These are phyloP conservation scores for Phyllosticta paracitricarpa DNA, from an alignment of 2,329 filamentous ascomycete species.

Conservation along the genomic window DNA sequence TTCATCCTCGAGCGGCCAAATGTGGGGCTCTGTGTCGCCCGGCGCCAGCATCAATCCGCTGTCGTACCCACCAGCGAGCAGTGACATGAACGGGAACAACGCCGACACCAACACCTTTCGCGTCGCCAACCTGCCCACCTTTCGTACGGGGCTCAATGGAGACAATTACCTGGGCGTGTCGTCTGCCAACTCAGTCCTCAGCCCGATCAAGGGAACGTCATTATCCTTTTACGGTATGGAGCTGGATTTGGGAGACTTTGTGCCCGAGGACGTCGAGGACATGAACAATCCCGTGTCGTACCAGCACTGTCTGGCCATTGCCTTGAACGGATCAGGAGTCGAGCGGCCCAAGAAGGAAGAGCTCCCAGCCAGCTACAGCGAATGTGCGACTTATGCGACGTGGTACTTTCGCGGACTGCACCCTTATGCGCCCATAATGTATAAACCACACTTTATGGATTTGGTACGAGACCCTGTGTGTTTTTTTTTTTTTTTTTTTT, in stretches of 20 bases:
- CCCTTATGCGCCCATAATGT: constrained; percentile 65
- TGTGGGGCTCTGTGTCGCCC: constrained; percentile 15
- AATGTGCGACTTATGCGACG: constrained; percentile 44
- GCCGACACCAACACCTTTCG: constrained; percentile 15
- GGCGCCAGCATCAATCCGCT: constrained; percentile 17
- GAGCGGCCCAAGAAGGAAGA: constrained; percentile 7
- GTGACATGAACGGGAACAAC: constrained; percentile 11
- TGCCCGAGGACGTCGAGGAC: constrained; percentile 56
- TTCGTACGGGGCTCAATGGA: constrained; percentile 37
- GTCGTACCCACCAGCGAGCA: constrained; percentile 13
- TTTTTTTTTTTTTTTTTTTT: background rate
- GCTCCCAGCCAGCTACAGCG: constrained; percentile 7
- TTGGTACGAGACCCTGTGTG: constrained; percentile 42
- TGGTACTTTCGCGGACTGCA: constrained; percentile 69
- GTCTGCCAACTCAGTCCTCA: constrained; percentile 54
- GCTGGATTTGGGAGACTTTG: constrained; percentile 67
- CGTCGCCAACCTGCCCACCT: constrained; percentile 31
- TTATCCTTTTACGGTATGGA: constrained; percentile 72
- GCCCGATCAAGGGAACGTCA: constrained; percentile 64
- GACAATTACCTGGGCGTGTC: constrained; percentile 59
- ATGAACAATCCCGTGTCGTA: constrained; percentile 52
- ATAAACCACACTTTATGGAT: constrained; percentile 62
- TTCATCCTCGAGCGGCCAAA: constrained; percentile 12
- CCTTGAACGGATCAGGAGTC: constrained; percentile 36
- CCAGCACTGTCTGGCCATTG: constrained; percentile 57